Evolutionary conservation across 1,284 basidiomycete species (phyloP), one percentile per base, ranked within the genome.

Genomic region (Leccinum griseonigrum): DNA sequence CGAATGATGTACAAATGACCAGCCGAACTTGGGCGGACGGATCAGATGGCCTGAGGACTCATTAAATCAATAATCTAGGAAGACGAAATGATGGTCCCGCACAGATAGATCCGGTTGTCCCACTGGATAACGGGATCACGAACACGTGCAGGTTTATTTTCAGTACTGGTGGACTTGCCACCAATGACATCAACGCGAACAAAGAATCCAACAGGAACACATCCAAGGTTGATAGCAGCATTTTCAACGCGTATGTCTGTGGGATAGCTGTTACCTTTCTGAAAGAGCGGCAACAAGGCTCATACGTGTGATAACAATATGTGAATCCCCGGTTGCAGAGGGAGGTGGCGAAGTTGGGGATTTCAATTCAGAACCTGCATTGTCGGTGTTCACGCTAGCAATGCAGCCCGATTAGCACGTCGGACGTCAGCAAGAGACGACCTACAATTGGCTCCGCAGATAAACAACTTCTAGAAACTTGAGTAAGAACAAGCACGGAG

Each of bases 181-280:
- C 13, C 43, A 43, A n/a, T n/a, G 5, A 54, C 58, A 9, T 61
- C 26, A 9, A 68, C 22, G 0, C 51, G 28, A 11, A 70, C 53
- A 58, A 60, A 63, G n/a, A 67, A 62, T 5, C 67, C 69, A 2
- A 61, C 28, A 8, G 65, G 67, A 38, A 69, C 59, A 31, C 60
- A 57, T 1, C 32, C 54, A 10, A 65, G 52, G 53, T 60, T 54
- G 29, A 34, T 13, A 13, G 48, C 6, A 3, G 63, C n/a, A 50
- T 60, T 36, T 18, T 58, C 55, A 28, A 51, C 61, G 5, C 54
- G 60, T 14, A 69, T 57, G 6, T 57, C 67, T 69, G 51, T n/a
- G 9, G 14, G 6, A 7, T 26, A 16, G 3, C 6, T 50, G 3
- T 40, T 3, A 36, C 38, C 18, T 28, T 14, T 28, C 3, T 2